phyloP scores from a whole-genome alignment of 2,329 filamentous ascomycete species.

The Diaporthe sp. region DNA sequence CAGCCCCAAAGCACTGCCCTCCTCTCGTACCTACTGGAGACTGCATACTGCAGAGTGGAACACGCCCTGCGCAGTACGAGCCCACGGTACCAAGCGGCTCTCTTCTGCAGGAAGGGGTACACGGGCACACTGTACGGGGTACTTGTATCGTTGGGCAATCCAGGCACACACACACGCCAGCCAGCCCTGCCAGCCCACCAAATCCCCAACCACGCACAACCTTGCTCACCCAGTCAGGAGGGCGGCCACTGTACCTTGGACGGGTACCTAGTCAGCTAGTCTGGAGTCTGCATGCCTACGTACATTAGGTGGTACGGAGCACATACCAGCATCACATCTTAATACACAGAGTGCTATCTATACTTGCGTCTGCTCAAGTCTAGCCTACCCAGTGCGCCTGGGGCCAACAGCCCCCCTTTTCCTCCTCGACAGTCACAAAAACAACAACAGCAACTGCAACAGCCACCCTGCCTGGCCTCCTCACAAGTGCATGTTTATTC shows the following conservation, averaged over 20 bases:
- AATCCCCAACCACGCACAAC: slow-evolving; percentile 19
- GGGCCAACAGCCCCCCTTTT: slow-evolving; percentile 28
- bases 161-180: slow-evolving; percentile 7
- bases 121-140: background rate
- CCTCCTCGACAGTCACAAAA: background rate
- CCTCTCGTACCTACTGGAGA: background rate
- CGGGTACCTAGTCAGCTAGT: slow-evolving; percentile 5
- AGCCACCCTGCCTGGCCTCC: slow-evolving; percentile 13
- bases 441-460: slow-evolving; percentile 4
- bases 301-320: slow-evolving; percentile 22
- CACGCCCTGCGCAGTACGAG: background rate
- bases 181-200: slow-evolving; percentile 10
- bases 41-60: background rate
- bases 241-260: background rate
- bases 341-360: slow-evolving; percentile 17
- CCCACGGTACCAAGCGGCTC: too few relatives aligned
- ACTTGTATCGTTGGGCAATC: slow-evolving; percentile 11
- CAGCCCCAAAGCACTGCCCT: slow-evolving; percentile 21
- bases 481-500: slow-evolving; percentile 28
- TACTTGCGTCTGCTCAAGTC: slow-evolving; percentile 18
- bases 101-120: background rate
- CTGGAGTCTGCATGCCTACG: slow-evolving; percentile 3
- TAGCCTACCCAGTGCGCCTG: slow-evolving; percentile 12
- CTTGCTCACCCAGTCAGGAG: slow-evolving; percentile 20
- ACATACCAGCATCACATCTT: slow-evolving; percentile 25